A percentile compares a stretch with the other conserved stretches of the same genome.
These are phyloP conservation scores for Hansfordia pulvinata DNA, from an alignment of 2,329 filamentous ascomycete species.

Conservation along the genomic window DNA sequence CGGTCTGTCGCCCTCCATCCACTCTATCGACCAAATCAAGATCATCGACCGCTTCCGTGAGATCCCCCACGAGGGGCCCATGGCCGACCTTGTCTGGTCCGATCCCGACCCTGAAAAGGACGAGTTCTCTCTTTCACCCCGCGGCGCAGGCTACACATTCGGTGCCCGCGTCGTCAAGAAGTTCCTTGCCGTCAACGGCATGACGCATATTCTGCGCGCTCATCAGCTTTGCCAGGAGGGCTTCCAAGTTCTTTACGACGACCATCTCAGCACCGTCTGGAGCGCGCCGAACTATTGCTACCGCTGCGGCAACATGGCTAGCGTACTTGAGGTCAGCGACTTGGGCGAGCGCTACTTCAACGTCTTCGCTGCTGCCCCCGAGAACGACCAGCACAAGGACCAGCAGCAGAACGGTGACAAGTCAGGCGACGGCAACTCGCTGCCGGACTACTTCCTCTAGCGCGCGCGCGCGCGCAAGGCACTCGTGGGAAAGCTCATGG, in stretches of 20 bases:
- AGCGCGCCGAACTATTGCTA: slow-evolving; percentile 96
- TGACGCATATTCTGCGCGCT: slow-evolving; percentile 95
- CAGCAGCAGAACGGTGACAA: slow-evolving; percentile 67
- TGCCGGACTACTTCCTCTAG: slow-evolving; percentile 63
- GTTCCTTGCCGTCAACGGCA: slow-evolving; percentile 91
- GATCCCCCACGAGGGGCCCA: slow-evolving; percentile 95
- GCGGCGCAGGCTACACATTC: slow-evolving; percentile 94
- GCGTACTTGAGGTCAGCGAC: slow-evolving; percentile 90
- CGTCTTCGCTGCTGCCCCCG: slow-evolving; percentile 90
- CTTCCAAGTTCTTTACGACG: slow-evolving; percentile 93
- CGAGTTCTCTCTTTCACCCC: slow-evolving; percentile 87
- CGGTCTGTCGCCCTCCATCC: slow-evolving; percentile 76
- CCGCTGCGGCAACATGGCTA: slow-evolving; percentile 91
- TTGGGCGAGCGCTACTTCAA: slow-evolving; percentile 92
- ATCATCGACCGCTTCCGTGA: slow-evolving; percentile 98
- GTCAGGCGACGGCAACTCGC: slow-evolving; percentile 41
- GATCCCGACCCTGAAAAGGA: slow-evolving; percentile 95
- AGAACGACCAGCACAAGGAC: slow-evolving; percentile 87
- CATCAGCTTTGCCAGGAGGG: slow-evolving; percentile 98
- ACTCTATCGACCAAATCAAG: slow-evolving; percentile 98
- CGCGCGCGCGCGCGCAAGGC: slow-evolving; percentile 1
- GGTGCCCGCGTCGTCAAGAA: slow-evolving; percentile 97
- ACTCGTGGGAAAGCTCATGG: slow-evolving; percentile 1
- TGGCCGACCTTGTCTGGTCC: slow-evolving; percentile 99
- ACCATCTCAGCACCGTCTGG: slow-evolving; percentile 91